Percentiles rank a stretch among this genome's conserved stretches.
Conservation (phyloP, 2,329 filamentous ascomycete species). For the Paecilomyces niveus region DNA sequence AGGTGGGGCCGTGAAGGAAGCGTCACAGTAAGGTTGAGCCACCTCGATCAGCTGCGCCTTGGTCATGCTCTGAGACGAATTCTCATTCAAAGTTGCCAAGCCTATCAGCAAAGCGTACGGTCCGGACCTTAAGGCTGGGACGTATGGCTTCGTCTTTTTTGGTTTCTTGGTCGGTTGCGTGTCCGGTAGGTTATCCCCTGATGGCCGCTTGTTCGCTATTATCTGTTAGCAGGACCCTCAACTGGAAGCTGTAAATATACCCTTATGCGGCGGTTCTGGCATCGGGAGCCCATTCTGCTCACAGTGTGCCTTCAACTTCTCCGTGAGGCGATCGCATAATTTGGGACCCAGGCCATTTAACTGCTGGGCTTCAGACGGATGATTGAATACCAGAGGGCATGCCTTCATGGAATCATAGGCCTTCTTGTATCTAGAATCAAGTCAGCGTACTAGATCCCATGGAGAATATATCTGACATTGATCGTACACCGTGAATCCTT, state of each 20-base stretch:
- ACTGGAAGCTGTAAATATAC: slow-evolving; percentile 16
- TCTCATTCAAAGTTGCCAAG: slow-evolving; percentile 53
- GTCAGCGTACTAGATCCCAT: slow-evolving; percentile 5
- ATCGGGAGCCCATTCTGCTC: slow-evolving; percentile 60
- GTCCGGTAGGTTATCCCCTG: slow-evolving; percentile 21
- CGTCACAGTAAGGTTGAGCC: slow-evolving; percentile 65
- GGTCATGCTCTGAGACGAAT: slow-evolving; percentile 51
- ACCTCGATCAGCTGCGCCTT: slow-evolving; percentile 62
- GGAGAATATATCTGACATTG: not conserved
- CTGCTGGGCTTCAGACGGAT: slow-evolving; percentile 65
- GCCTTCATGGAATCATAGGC: slow-evolving; percentile 71
- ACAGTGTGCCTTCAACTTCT: slow-evolving; percentile 51
- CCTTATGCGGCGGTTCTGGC: slow-evolving; percentile 51
- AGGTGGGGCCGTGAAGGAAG: slow-evolving; percentile 62
- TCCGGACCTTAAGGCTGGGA: slow-evolving; percentile 65
- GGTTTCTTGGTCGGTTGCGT: slow-evolving; percentile 48
- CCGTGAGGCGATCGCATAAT: slow-evolving; percentile 62
- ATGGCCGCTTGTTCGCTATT: slow-evolving; percentile 23
- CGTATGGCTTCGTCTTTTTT: slow-evolving; percentile 56
- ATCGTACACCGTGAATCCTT: slow-evolving; percentile 51
- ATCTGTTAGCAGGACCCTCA: slow-evolving; percentile 10
- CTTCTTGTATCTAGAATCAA: slow-evolving; percentile 55
- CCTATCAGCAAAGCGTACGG: slow-evolving; percentile 66
- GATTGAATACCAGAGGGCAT: slow-evolving; percentile 62
- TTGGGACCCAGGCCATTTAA: slow-evolving; percentile 69